Evolutionary conservation across 257 asterid genomes (phyloP).

Genomic region (Primulina huaijiensis): DNA sequence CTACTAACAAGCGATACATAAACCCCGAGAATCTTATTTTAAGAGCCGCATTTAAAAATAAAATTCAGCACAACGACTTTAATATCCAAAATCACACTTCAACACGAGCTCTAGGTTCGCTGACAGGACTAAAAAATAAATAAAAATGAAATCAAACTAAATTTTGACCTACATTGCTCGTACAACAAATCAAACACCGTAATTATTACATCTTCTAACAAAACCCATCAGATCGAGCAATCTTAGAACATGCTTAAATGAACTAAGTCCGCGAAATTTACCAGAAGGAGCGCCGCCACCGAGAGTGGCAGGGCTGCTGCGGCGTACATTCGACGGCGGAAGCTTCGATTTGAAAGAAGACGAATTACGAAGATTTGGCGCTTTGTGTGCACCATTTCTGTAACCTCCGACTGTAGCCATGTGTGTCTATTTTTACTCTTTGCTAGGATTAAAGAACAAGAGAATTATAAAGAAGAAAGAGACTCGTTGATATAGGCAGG

Average conservation of each 20-base stretch:
- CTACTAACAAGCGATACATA: constrained; percentile 5
- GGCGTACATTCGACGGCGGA: constrained; percentile 66
- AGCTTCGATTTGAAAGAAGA: constrained; percentile 83
- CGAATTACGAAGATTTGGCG: constrained; percentile 60
- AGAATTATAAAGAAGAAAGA: constrained; percentile 9
- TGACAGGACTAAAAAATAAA: background rate
- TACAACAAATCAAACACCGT: constrained; percentile 15
- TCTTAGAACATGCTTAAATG: constrained; percentile 4
- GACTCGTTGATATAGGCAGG: constrained; percentile 15
- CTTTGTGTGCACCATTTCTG: constrained; percentile 66
- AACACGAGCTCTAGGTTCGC: constrained; percentile 20
- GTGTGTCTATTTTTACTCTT: background rate
- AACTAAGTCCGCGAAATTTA: constrained; percentile 32
- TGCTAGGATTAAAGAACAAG: background rate
- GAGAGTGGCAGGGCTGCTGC: constrained; percentile 50
- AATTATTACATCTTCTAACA: constrained; percentile 5
- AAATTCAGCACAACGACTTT: too few species aligned
- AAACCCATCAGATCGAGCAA: constrained; percentile 38
- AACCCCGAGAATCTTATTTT: background rate
- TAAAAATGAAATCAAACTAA: background rate
- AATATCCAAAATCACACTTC: constrained; percentile 11
- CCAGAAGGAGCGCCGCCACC: constrained; percentile 59
- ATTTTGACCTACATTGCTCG: constrained; percentile 17
- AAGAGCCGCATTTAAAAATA: background rate
- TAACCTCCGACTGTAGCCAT: constrained; percentile 67